Evolutionary conservation across 257 asterid genomes (phyloP).

Genomic region (Mentha longifolia): DNA sequence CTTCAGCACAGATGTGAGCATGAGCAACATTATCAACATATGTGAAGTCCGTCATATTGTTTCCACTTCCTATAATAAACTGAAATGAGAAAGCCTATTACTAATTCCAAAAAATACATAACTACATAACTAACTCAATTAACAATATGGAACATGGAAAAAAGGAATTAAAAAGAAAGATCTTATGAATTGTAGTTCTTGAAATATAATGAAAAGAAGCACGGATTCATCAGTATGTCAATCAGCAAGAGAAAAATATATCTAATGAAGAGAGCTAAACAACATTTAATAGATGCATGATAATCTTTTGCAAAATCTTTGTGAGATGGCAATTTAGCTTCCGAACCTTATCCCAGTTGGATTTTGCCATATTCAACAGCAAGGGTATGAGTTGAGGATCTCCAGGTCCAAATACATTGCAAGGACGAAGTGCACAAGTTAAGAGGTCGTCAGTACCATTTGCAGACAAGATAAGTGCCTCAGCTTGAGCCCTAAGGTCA

Average conservation of each 20-base stretch:
- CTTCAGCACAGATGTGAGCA: slow-evolving; percentile 91
- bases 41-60: slow-evolving; percentile 70
- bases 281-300: slow-evolving; percentile 8
- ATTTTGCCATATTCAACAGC: slow-evolving; percentile 65
- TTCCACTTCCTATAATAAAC: slow-evolving; percentile 89
- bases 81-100: slow-evolving; percentile 92
- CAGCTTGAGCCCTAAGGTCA: slow-evolving; percentile 89
- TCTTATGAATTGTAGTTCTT: slow-evolving; percentile 19
- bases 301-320: slow-evolving; percentile 5
- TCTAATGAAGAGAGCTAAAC: slow-evolving; percentile 24
- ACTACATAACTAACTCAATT: slow-evolving; percentile 28
- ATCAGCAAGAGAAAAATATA: slow-evolving; percentile 22
- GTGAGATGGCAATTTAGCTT: slow-evolving; percentile 35
- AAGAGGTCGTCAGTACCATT: slow-evolving; percentile 76
- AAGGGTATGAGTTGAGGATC: slow-evolving; percentile 66
- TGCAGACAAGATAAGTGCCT: slow-evolving; percentile 75
- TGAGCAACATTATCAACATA: slow-evolving; percentile 90
- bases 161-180: slow-evolving; percentile 16
- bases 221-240: slow-evolving; percentile 4
- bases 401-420: slow-evolving; percentile 89
- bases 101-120: slow-evolving; percentile 62
- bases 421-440: slow-evolving; percentile 85
- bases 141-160: slow-evolving; percentile 33
- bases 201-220: slow-evolving; percentile 18
- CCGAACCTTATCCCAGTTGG: slow-evolving; percentile 82